Evolutionary conservation across 345 rosid genomes (phyloP).

Genomic region (Aquilaria yunnanensis): DNA sequence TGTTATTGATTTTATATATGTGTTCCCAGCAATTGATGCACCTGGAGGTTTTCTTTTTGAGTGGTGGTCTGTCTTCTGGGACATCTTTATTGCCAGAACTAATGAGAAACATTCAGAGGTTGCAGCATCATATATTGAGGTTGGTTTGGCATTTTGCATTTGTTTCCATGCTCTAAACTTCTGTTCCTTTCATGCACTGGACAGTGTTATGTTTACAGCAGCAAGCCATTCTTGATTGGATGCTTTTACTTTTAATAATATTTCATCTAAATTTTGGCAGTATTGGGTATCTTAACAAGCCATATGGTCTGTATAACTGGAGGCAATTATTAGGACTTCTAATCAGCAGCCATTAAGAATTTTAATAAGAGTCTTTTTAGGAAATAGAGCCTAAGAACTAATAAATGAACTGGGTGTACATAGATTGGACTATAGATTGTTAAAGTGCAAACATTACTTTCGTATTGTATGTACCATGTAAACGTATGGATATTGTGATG

Average conservation of each 20-base stretch:
- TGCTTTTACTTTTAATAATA: background rate
- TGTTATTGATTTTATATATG: conserved; percentile 13
- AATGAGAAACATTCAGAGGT: conserved; percentile 98
- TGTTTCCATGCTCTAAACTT: too few species aligned
- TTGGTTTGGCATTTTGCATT: conserved; percentile 15
- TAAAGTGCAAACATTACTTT: too few species aligned
- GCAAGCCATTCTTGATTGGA: too few species aligned
- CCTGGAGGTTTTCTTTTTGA: conserved; percentile 99
- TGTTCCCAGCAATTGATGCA: conserved; percentile 84
- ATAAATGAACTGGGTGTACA: too few species aligned
- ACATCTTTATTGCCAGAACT: conserved; percentile 96
- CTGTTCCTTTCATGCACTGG: background rate
- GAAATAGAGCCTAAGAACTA: too few species aligned
- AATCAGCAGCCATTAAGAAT: too few species aligned
- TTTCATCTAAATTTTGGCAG: background rate
- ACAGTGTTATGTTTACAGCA: background rate
- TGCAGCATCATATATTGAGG: conserved; percentile 98
- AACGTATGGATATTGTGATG: too few species aligned
- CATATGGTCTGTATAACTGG: too few species aligned
- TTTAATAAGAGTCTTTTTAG: too few species aligned
- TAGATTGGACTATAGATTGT: too few species aligned
- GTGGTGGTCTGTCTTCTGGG: conserved; percentile 99
- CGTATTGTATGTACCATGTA: too few species aligned
- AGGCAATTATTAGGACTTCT: too few species aligned
- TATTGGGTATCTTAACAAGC: background rate